Base-by-base conservation (phyloP, 768 basidiomycete genomes). In the Naematelia encephala region DNA sequence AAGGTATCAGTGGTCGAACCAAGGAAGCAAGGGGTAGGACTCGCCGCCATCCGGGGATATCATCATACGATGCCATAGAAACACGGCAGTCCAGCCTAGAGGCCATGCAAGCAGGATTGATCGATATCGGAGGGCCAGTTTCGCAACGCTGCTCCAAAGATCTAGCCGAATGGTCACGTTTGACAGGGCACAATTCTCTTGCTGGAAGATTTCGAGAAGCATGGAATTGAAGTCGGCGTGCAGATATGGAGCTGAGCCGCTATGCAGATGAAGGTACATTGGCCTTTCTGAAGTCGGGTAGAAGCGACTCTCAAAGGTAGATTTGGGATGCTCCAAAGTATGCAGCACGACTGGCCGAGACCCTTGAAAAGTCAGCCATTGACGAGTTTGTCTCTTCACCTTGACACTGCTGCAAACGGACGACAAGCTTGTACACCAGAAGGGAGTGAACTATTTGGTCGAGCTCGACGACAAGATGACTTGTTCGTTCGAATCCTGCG, bases 91-190 rank as follows among this genome's bases (percentile, higher is more conserved):
- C 57, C 51, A 64, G 0, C 88, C 90, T 1, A 87, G 78, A 1
- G 85, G 81, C 87, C 92, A 96, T 25, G 83, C 82, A 2, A 86
- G 79, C 0, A 89, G 67, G 1, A 86, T 85, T 28, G 84, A 86
- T 48, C 87, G 82, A 78, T 90, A 97, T 22, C 94, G 81, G 16
- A 85, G 79, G 1, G 85, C 84, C 74, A 84, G 82, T 34, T 87
- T 81, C 1, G 89, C 89, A 4, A 90, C 58, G 1, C 87, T 89
- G 10, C 83, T 80, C 74, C 80, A 79, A 84, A 86, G 85, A 70
- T 92, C 89, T 5, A 94, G 70, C 13, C 78, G 76, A n/a, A 94
- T 70, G 1, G 73, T 65, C 2, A 92, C 63, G 14, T 52, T 70
- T 55, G 61, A 66, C 16, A 78, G 80, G 51, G 30, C 76, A 72